A percentile compares a stretch with the other conserved stretches of the same genome.
phyloP scores from a whole-genome alignment of 495 filamentous ascomycete species.

The Penicillium pulvis region DNA sequence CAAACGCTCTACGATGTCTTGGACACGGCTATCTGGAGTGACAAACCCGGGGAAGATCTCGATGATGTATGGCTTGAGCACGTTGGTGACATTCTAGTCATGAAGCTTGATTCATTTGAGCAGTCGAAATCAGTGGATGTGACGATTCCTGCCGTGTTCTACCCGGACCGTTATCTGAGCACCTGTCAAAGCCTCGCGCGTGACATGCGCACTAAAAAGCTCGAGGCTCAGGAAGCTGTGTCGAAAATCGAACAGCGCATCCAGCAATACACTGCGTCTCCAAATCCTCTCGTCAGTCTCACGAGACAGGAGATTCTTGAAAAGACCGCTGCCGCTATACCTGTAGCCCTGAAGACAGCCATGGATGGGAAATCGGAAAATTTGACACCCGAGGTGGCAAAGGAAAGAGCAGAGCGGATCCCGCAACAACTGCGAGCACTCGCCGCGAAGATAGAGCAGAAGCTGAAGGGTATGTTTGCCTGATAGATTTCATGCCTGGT shows the following conservation, averaged over 20 bases:
- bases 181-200: constrained; percentile 54
- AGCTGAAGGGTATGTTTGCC: constrained; percentile 48
- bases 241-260: constrained; percentile 41
- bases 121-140: constrained; percentile 55
- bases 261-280: constrained; percentile 32
- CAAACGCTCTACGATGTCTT: constrained; percentile 73
- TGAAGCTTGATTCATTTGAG: constrained; percentile 55
- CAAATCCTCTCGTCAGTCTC: constrained; percentile 21
- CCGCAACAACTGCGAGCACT: constrained; percentile 41
- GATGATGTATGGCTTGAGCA: constrained; percentile 57
- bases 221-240: constrained; percentile 42
- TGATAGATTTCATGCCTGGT: background rate
- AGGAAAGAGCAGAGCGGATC: constrained; percentile 33
- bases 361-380: constrained; percentile 18
- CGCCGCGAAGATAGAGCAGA: constrained; percentile 48
- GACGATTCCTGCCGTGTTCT: constrained; percentile 70
- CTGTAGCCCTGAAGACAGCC: constrained; percentile 26
- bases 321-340: constrained; percentile 34
- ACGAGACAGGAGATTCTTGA: constrained; percentile 39
- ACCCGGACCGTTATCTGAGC: constrained; percentile 77
- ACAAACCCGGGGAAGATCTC: constrained; percentile 50
- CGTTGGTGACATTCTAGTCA: constrained; percentile 67
- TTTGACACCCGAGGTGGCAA: constrained; percentile 19
- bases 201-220: constrained; percentile 47
- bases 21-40: constrained; percentile 66